Evolutionary conservation across 805 yeast genomes (phyloP).

Genomic region (Candida xiaguanensis): DNA sequence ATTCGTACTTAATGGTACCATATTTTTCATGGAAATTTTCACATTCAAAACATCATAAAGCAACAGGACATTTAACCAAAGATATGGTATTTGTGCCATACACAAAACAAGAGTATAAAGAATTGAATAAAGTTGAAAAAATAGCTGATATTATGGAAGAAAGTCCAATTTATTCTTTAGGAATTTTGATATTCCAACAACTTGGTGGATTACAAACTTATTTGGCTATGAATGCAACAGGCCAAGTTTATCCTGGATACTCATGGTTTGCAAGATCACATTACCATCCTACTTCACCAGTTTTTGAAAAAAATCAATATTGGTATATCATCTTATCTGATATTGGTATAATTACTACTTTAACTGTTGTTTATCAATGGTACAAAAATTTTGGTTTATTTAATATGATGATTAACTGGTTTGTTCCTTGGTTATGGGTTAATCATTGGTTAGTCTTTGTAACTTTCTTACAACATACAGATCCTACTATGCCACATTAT

Average conservation of each 20-base stretch:
- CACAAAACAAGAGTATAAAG: conserved; percentile 45
- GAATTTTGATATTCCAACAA: conserved; percentile 48
- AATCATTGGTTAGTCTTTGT: conserved; percentile 66
- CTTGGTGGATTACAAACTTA: conserved; percentile 52
- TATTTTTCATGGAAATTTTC: conserved; percentile 61
- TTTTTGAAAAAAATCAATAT: conserved; percentile 51
- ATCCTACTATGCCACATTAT: conserved; percentile 58
- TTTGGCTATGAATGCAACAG: conserved; percentile 52
- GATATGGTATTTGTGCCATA: conserved; percentile 61
- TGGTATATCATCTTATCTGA: conserved; percentile 56
- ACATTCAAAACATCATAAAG: conserved; percentile 61
- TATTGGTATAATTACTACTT: conserved; percentile 47
- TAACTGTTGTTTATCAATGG: conserved; percentile 50
- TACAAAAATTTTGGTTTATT: conserved; percentile 44
- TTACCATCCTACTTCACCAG: conserved; percentile 52
- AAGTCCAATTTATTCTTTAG: conserved; percentile 48
- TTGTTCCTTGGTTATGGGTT: conserved; percentile 55
- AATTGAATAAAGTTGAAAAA: conserved; percentile 25
- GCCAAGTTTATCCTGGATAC: conserved; percentile 43
- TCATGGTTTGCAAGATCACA: conserved; percentile 45
- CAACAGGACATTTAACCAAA: conserved; percentile 56
- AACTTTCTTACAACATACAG: conserved; percentile 61
- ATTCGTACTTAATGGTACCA: conserved; percentile 55
- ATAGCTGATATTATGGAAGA: conserved; percentile 51
- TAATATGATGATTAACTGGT: conserved; percentile 53